Conservation (phyloP, 306 rosid species). For the Canavalia ensiformis region DNA sequence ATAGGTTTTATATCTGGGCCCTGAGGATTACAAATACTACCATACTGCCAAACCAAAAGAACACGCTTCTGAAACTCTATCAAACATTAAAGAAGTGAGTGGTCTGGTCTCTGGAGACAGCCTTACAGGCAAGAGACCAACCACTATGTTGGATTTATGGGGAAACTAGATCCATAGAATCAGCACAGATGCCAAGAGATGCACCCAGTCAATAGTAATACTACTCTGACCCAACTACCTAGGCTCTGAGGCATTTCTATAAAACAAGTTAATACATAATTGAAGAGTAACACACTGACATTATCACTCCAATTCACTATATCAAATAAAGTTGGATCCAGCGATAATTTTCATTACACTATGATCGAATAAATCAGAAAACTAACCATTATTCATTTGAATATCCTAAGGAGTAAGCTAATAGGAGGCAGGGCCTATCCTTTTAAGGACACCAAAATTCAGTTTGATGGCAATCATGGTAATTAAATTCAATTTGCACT, state of each 20-base stretch:
- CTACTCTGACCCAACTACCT: conserved; percentile 24
- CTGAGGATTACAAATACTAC: conserved; percentile 3
- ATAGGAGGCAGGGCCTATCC: not conserved
- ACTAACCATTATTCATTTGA: not conserved
- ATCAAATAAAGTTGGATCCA: conserved; percentile 5
- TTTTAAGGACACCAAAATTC: conserved; percentile 15
- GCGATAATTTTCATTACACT: not conserved
- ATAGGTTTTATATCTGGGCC: not conserved
- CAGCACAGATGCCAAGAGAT: not conserved
- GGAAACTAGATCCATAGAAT: conserved; percentile 17
- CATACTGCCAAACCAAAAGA: conserved; percentile 5
- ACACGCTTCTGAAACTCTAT: not conserved
- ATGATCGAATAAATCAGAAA: conserved; percentile 5
- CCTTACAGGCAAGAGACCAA: not conserved
- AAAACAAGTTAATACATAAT: not conserved
- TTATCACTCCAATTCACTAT: conserved; percentile 4
- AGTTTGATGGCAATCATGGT: not conserved
- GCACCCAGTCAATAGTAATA: not conserved
- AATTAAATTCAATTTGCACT: conserved; percentile 6
- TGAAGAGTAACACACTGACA: not conserved
- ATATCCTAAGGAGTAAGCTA: not conserved
- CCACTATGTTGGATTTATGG: not conserved
- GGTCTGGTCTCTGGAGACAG: conserved; percentile 4
- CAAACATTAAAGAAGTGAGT: not conserved
- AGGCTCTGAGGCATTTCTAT: conserved; percentile 12